Base-by-base conservation (phyloP, 768 basidiomycete genomes). In the Zangia roseola region DNA sequence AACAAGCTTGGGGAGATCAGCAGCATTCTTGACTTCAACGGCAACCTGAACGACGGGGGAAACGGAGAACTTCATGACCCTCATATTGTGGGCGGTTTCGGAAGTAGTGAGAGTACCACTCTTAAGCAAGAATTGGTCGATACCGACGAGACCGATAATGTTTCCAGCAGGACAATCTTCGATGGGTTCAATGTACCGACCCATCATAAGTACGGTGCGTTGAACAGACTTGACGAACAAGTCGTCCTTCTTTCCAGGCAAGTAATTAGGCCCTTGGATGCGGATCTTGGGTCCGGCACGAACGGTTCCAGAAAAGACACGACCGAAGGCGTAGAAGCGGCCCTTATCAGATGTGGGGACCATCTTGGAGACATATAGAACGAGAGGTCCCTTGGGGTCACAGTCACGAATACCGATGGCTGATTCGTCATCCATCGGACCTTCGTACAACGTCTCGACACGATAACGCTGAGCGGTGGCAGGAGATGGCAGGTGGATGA, bases 121-220 rank as follows among this genome's bases (percentile, higher is more conserved):
- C 85, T 99, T 99, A 71, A 99, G 87, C 77, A 99, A 75, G 91
- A 98, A 99, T 76, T 99, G 97, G 75, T 99, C 97, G 62, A 99
- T 90, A 79, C 97, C 97, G 75, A 98, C 95, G 67, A 99, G 90
- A 81, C 97, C 97, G 60, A 92, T 74, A 62, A 99, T 98, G 82
- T 99, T 99, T 64, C 97, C 97, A 50, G 95, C 86, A 31, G 97
- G 97, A 73, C 97, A 98, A 69, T 98, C 95, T 74, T 98, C 97
- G 60, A 99, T 95, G 51, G 97, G 91, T 69, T 99, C 97, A 64
- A 98, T 88, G 71, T 88, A 87, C 69, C 94, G 92, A 71, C 97
- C 97, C 97, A 99, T 99, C 97, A 99, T 99, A 69, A 99, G 82
- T 40, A 99, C 91, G 36, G 97, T 99, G 53, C 97, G 91, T 76